phyloP scores from a whole-genome alignment of 495 filamentous ascomycete species.

The Podospora didyma region DNA sequence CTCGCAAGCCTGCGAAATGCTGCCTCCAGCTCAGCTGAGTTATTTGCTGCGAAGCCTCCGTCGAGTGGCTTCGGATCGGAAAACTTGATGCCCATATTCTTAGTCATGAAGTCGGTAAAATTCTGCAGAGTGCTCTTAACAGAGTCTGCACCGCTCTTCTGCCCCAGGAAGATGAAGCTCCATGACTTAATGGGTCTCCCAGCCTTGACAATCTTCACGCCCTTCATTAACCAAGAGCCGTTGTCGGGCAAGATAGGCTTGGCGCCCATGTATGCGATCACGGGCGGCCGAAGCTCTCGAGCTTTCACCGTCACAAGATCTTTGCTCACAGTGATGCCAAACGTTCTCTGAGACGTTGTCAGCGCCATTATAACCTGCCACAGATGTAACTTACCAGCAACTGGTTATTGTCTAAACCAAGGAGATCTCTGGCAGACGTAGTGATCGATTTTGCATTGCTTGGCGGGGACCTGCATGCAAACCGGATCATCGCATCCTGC shows the following conservation, averaged over 20 bases:
- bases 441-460: conserved; percentile 66
- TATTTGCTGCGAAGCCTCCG: background rate
- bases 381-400: conserved; percentile 23
- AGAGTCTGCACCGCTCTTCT: no score
- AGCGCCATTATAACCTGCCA: background rate
- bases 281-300: conserved; percentile 56
- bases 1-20: conserved; percentile 16
- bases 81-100: conserved; percentile 34
- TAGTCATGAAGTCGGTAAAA: conserved; percentile 32
- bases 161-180: conserved; percentile 33
- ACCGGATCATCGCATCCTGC: conserved; percentile 60
- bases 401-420: conserved; percentile 33
- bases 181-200: conserved; percentile 30
- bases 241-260: conserved; percentile 16
- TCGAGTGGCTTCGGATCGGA: conserved; percentile 1
- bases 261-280: conserved; percentile 48
- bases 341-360: conserved; percentile 27
- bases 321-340: conserved; percentile 52
- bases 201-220: conserved; percentile 26
- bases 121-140: conserved; percentile 29
- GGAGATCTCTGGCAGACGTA: conserved; percentile 42
- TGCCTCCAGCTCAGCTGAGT: background rate
- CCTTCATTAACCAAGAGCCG: conserved; percentile 39
- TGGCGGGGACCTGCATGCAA: conserved; percentile 62
- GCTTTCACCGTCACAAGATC: conserved; percentile 61